phyloP scores from a whole-genome alignment of 257 asterid genomes.

The Capsicum baccatum region DNA sequence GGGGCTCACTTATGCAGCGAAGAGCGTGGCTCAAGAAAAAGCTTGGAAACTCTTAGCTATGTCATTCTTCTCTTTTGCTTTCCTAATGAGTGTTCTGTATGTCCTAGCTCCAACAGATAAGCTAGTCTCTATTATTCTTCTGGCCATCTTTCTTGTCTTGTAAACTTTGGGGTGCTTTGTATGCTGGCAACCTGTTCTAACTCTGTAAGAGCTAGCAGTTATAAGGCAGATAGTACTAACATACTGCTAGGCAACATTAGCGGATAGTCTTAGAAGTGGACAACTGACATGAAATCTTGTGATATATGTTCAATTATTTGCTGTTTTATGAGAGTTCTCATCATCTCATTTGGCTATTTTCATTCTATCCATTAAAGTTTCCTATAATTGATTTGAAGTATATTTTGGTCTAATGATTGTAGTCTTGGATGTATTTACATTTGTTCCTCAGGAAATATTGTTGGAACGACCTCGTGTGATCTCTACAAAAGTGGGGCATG shows the following conservation, averaged over 20 bases:
- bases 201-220: background rate
- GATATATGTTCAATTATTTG: background rate
- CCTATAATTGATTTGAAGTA: background rate
- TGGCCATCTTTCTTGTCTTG: background rate
- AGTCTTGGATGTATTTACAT: background rate
- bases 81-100: background rate
- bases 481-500: constrained; percentile 79
- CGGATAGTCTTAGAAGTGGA: background rate
- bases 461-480: constrained; percentile 87
- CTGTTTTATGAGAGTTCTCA: background rate
- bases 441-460: constrained; percentile 59
- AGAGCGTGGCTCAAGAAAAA: background rate
- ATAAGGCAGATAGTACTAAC: background rate
- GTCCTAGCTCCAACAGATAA: background rate
- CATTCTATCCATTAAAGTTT: background rate
- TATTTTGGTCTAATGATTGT: background rate
- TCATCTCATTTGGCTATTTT: background rate
- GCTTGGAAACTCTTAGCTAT: background rate
- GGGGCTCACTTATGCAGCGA: constrained; percentile 10
- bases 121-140: background rate
- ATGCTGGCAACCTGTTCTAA: background rate
- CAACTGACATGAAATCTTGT: background rate
- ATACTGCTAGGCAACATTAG: background rate
- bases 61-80: background rate
- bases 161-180: background rate